phyloP scores from a whole-genome alignment of 495 filamentous ascomycete species.

The Podospora sp. region DNA sequence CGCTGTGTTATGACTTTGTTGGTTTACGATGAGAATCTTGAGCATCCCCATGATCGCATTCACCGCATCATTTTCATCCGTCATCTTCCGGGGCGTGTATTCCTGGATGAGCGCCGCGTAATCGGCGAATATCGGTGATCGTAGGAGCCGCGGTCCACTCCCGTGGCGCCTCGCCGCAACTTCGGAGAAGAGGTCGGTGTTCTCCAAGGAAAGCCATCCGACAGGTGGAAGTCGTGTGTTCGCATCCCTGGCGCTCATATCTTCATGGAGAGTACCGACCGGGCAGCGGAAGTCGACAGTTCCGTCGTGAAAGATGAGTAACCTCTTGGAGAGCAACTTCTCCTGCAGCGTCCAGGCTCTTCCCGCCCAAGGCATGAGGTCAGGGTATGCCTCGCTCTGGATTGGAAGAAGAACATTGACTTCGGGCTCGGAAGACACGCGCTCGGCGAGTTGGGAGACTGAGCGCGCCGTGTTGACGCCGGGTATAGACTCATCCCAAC shows the following conservation, averaged over 20 bases:
- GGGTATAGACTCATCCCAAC: too few relatives aligned
- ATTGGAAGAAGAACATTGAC: constrained; percentile 8
- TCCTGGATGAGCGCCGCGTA: constrained; percentile 4
- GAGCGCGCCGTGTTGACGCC: background rate
- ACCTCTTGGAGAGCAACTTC: constrained; percentile 28
- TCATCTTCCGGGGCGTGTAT: constrained; percentile 10
- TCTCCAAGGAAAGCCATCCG: constrained; percentile 6
- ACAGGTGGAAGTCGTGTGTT: background rate
- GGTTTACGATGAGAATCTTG: constrained; percentile 11
- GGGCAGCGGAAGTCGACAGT: constrained; percentile 29
- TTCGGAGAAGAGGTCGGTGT: background rate
- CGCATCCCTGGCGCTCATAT: constrained; percentile 14
- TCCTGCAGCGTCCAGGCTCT: constrained; percentile 40
- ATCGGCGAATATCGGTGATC: background rate
- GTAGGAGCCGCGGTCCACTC: background rate
- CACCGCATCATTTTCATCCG: background rate
- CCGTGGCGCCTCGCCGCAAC: background rate
- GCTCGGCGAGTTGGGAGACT: background rate
- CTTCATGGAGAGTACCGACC: constrained; percentile 23
- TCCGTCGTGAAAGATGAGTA: constrained; percentile 27
- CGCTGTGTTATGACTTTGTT: background rate
- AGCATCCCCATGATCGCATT: constrained; percentile 7
- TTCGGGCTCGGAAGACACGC: background rate
- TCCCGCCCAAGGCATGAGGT: constrained; percentile 28
- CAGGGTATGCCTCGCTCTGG: background rate